Conservation (phyloP, 129 eudicot genomes). For the Flaveria bidentis region DNA sequence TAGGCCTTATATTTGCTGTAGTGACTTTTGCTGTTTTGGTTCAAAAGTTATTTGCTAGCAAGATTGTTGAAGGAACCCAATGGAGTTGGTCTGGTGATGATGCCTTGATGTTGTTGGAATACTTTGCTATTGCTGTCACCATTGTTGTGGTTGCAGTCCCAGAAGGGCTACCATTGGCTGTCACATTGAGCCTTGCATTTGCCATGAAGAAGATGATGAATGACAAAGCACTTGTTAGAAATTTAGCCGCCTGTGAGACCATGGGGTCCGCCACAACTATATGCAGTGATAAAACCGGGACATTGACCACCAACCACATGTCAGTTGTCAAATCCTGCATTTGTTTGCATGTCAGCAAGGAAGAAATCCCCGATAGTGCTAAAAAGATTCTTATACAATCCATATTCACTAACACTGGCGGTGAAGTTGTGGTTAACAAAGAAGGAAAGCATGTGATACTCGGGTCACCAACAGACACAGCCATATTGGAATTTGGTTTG, state of each 20-base stretch:
- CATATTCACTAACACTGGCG: conserved; percentile 87
- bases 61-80: conserved; percentile 53
- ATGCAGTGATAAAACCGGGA: conserved; percentile 98
- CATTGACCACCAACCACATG: conserved; percentile 91
- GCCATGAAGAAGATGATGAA: conserved; percentile 99
- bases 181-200: conserved; percentile 88
- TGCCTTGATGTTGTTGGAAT: conserved; percentile 71
- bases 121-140: conserved; percentile 91
- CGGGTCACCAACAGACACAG: conserved; percentile 95
- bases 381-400: conserved; percentile 63
- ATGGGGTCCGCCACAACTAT: conserved; percentile 98
- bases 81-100: conserved; percentile 78
- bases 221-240: conserved; percentile 90
- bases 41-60: conserved; percentile 59
- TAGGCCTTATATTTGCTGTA: conserved; percentile 82
- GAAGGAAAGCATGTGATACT: conserved; percentile 66
- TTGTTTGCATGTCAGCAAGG: conserved; percentile 50
- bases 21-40: conserved; percentile 87
- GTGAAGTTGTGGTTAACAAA: conserved; percentile 80
- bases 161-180: conserved; percentile 94
- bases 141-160: conserved; percentile 98
- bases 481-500: conserved; percentile 75
- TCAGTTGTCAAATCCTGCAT: conserved; percentile 93
- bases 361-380: conserved; percentile 56
- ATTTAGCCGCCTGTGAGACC: conserved; percentile 96